These are phyloP conservation scores for Vigna mungo DNA, from an alignment of 306 rosid genomes.

Conservation along the genomic window DNA sequence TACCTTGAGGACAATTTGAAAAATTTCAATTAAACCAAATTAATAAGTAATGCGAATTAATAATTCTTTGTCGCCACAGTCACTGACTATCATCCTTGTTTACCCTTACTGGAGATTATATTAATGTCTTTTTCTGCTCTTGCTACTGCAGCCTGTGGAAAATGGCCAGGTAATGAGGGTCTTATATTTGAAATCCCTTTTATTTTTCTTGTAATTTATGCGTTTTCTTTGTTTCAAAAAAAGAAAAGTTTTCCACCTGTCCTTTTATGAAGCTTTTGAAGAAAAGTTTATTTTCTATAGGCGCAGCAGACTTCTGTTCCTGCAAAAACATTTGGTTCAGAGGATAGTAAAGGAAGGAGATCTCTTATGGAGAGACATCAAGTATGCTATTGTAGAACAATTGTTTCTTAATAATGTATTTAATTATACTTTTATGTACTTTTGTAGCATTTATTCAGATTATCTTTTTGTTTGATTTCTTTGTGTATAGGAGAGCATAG, in stretches of 20 bases:
- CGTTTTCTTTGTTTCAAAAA: constrained; percentile 6
- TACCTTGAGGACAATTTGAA: constrained; percentile 35
- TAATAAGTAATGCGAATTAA: constrained; percentile 33
- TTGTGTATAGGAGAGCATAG: constrained; percentile 77
- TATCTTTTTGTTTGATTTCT: constrained; percentile 36
- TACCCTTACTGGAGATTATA: constrained; percentile 40
- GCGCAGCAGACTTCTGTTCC: constrained; percentile 47
- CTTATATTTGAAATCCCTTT: constrained; percentile 26
- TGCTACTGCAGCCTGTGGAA: constrained; percentile 61
- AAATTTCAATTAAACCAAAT: constrained; percentile 13
- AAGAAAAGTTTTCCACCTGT: not conserved
- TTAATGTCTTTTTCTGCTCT: constrained; percentile 46
- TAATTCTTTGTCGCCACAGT: constrained; percentile 16
- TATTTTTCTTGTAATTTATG: constrained; percentile 34
- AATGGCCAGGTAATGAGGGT: constrained; percentile 81
- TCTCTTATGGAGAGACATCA: constrained; percentile 80
- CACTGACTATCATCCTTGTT: constrained; percentile 26
- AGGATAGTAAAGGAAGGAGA: constrained; percentile 58
- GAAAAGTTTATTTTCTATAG: constrained; percentile 49
- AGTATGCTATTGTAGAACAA: constrained; percentile 54
- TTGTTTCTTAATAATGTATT: constrained; percentile 26
- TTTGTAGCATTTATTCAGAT: constrained; percentile 20
- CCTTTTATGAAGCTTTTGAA: constrained; percentile 38
- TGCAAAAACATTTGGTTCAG: constrained; percentile 65
- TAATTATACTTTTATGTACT: constrained; percentile 37